phyloP scores from a whole-genome alignment of 371 early-diverging fungal species.

The Syncephalastrum monosporum region DNA sequence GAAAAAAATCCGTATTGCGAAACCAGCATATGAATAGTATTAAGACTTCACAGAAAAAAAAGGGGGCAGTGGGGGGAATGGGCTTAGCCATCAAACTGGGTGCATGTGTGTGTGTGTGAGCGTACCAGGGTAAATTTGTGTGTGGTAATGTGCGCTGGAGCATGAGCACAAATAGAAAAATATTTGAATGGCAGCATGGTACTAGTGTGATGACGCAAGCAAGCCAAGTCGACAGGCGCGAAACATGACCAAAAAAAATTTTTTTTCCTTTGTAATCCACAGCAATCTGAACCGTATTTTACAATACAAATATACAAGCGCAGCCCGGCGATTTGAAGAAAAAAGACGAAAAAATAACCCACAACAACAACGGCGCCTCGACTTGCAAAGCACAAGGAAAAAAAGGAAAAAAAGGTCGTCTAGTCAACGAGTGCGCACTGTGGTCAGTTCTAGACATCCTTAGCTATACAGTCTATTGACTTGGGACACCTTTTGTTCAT shows the following conservation, averaged over 20 bases:
- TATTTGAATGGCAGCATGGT: too few species aligned
- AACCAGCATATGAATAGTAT: too few species aligned
- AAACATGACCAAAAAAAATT: conserved; percentile 6
- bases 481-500: conserved; percentile 4
- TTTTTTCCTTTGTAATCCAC: too few species aligned
- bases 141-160: too few species aligned
- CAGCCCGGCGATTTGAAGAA: conserved; percentile 2
- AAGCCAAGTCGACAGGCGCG: not conserved
- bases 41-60: too few species aligned
- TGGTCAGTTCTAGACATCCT: conserved; percentile 14
- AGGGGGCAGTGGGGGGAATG: too few species aligned
- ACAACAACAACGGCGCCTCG: conserved; percentile 6
- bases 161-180: too few species aligned
- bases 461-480: not conserved
- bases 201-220: too few species aligned
- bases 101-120: too few species aligned
- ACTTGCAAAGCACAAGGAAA: conserved; percentile 11
- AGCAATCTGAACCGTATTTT: conserved; percentile 1
- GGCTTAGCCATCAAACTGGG: too few species aligned
- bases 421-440: conserved; percentile 7
- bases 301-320: conserved; percentile 9
- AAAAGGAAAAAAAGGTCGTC: conserved; percentile 11
- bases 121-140: too few species aligned
- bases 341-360: conserved; percentile 7
- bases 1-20: too few species aligned